Conservation (phyloP, 805 yeast species). For the Saccharomycopsis fermentans region DNA sequence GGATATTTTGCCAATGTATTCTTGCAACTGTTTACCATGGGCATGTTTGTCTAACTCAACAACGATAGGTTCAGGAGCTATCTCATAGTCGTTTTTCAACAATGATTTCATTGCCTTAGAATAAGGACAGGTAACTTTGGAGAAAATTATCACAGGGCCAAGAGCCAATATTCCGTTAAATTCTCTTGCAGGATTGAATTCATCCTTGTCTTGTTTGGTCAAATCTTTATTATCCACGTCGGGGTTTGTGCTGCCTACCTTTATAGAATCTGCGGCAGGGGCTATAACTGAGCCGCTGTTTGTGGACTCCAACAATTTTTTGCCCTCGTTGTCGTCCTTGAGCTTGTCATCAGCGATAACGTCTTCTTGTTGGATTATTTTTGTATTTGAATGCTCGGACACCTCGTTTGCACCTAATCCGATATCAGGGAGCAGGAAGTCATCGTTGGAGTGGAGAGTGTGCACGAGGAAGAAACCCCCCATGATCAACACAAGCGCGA, state of each 20-base stretch:
- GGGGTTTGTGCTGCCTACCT: conserved; percentile 31
- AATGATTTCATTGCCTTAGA: conserved; percentile 62
- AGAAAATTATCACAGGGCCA: conserved; percentile 57
- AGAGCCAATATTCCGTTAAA: conserved; percentile 45
- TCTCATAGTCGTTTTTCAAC: conserved; percentile 49
- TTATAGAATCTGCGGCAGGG: conserved; percentile 27
- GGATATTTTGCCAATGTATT: conserved; percentile 52
- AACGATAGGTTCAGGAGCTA: conserved; percentile 60
- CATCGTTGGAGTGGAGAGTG: conserved; percentile 7
- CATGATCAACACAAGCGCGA: conserved; percentile 12
- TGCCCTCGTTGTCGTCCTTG: neutral
- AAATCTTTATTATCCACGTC: conserved; percentile 16
- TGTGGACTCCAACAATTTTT: conserved; percentile 2
- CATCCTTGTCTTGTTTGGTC: conserved; percentile 21
- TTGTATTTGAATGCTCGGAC: neutral
- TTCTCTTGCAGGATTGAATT: conserved; percentile 42
- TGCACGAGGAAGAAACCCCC: conserved; percentile 7
- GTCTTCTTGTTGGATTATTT: neutral
- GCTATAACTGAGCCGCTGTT: neutral
- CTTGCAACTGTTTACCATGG: conserved; percentile 68
- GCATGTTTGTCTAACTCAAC: conserved; percentile 79
- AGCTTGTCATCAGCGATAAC: neutral
- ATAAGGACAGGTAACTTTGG: conserved; percentile 58
- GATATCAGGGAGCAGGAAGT: neutral
- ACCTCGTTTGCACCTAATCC: neutral